Base-by-base conservation (phyloP, 352 stramenopile genomes). In the Globisporangium nunn region DNA sequence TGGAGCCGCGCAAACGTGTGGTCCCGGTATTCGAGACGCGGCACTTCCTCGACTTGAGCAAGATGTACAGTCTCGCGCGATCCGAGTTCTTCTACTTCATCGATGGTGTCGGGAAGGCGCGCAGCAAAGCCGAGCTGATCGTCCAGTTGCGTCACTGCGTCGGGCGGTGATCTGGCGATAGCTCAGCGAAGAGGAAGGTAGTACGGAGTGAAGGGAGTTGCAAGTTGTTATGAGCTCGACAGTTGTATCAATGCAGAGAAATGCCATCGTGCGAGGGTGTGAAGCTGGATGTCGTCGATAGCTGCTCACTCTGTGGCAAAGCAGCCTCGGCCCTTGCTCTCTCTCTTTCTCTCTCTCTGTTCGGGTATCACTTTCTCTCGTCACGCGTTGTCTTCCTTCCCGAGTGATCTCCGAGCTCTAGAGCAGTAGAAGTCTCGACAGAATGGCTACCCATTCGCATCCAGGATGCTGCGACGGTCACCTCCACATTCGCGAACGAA, bases 71-170 rank as follows among this genome's bases (percentile, higher is more conserved):
- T 17, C 67, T 91, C 11, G 67, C 77, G 29, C 71, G 76, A 43
- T 88, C 81, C 6, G 67, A 83, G 37, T 66, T 88, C n/a, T 77
- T 81, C 37, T 88, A 88, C 50, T 84, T 88, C 23, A 74, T 87
- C 40, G 70, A 85, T 41, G 72, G 70, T 18, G 64, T 78, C 28
- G 74, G 67, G 11, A 59, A 63, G 0, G 50, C 51, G 18, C 74
- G 69, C 12, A 80, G 74, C 53, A 72, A 78, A 1, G 59, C 60
- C 0, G 66, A 66, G 6, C 63, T 88, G 28, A 62, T 85, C 35
- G 56, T 64, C 41, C 74, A 82, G 48, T 53, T 87, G 1, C 68
- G 71, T 15, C 55, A 29, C 18, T 53, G 49, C 18, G 37, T 43
- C 23, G 52, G 39, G 2, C 39, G 55, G 46, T 60, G 43, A 41